These are phyloP conservation scores for Candida vartiovaarae DNA, from an alignment of 805 yeast genomes.

Conservation along the genomic window DNA sequence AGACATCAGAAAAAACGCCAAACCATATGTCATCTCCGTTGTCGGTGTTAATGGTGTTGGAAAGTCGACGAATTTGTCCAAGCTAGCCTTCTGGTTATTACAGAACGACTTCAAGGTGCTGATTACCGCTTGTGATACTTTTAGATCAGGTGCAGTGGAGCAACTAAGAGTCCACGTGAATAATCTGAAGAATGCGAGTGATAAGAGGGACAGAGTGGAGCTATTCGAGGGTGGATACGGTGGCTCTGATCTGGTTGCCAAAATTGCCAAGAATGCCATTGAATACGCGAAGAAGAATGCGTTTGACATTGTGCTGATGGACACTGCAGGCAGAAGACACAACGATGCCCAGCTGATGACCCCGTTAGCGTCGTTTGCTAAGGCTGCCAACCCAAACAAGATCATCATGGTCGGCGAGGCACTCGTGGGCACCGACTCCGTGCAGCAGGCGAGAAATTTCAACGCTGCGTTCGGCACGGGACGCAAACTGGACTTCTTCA, in stretches of 20 bases:
- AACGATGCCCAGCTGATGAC: constrained; percentile 94
- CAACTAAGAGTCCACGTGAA: constrained; percentile 91
- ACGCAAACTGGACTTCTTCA: constrained; percentile 79
- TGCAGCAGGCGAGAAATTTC: constrained; percentile 89
- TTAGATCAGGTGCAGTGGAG: constrained; percentile 98
- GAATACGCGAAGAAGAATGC: constrained; percentile 61
- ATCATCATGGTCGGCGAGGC: constrained; percentile 99
- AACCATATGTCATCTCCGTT: constrained; percentile 90
- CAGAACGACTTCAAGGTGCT: constrained; percentile 83
- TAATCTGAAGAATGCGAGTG: constrained; percentile 65
- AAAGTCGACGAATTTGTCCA: constrained; percentile 90
- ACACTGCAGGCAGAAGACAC: constrained; percentile 97
- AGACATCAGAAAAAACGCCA: constrained; percentile 43
- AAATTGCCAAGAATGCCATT: constrained; percentile 87
- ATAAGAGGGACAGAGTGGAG: constrained; percentile 44
- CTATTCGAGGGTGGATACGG: constrained; percentile 94
- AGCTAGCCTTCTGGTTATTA: constrained; percentile 89
- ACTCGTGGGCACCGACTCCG: constrained; percentile 94
- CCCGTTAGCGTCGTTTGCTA: constrained; percentile 89
- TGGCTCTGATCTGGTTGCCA: constrained; percentile 89
- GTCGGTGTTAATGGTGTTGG: constrained; percentile 99
- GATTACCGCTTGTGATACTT: constrained; percentile 96
- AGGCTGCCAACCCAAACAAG: constrained; percentile 91
- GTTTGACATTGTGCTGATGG: constrained; percentile 85
- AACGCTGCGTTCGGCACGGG: constrained; percentile 86